Percentiles rank a stretch among this genome's conserved stretches.
These are phyloP conservation scores for Aspergillus fumigatiaffinis DNA, from an alignment of 2,329 filamentous ascomycete genomes.

Conservation along the genomic window DNA sequence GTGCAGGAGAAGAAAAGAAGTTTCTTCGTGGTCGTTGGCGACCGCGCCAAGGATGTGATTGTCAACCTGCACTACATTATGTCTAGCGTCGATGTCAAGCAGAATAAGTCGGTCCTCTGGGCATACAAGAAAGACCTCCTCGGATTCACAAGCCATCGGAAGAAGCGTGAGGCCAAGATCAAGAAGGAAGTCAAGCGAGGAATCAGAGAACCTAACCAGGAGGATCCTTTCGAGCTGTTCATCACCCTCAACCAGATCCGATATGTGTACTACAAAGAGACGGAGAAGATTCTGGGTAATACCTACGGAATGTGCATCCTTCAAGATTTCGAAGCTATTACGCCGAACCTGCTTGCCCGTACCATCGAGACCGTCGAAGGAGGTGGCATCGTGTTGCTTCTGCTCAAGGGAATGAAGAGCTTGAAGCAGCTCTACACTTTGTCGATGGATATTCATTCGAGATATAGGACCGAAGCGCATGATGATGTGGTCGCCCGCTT, in stretches of 20 bases:
- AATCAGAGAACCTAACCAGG: constrained; percentile 83
- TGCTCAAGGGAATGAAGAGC: constrained; percentile 95
- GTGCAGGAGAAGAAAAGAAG: constrained; percentile 93
- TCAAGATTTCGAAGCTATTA: constrained; percentile 96
- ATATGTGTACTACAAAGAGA: constrained; percentile 99
- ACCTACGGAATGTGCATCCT: constrained; percentile 98
- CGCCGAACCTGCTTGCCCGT: constrained; percentile 90
- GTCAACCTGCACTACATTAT: constrained; percentile 93
- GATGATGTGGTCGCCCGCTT: constrained; percentile 92
- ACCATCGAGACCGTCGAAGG: constrained; percentile 98
- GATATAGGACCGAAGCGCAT: constrained; percentile 95
- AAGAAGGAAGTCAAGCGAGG: constrained; percentile 97
- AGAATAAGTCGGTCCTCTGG: constrained; percentile 96
- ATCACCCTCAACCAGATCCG: constrained; percentile 94
- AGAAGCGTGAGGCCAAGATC: constrained; percentile 97
- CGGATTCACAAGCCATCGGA: constrained; percentile 91
- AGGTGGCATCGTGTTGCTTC: constrained; percentile 81
- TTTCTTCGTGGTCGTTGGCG: constrained; percentile 95
- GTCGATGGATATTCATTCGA: constrained; percentile 95
- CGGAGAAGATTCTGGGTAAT: constrained; percentile 95
- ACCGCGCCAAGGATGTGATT: constrained; percentile 92
- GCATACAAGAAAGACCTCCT: constrained; percentile 98
- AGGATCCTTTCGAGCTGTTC: constrained; percentile 96
- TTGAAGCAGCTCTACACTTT: constrained; percentile 95
- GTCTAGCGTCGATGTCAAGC: constrained; percentile 81